Conservation (phyloP, 2,329 filamentous ascomycete genomes). For the Cephalotrichum gorgonifer region DNA sequence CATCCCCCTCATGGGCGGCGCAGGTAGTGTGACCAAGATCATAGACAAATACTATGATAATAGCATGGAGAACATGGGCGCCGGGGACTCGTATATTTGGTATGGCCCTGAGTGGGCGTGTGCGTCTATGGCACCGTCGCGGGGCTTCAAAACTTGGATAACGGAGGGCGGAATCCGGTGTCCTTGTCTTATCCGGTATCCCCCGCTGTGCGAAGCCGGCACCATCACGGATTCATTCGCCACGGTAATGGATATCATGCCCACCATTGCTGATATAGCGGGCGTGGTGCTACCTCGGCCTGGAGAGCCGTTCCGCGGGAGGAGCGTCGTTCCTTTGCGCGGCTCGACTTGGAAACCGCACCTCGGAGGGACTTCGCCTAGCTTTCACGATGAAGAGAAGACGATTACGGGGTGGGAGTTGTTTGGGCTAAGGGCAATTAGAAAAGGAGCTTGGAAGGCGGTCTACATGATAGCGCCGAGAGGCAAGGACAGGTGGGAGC, state of each 20-base stretch:
- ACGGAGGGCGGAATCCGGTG: constrained; percentile 41
- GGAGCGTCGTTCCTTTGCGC: constrained; percentile 38
- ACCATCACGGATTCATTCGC: constrained; percentile 32
- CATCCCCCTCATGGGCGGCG: constrained; percentile 45
- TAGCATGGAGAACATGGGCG: constrained; percentile 41
- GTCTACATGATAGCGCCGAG: constrained; percentile 17
- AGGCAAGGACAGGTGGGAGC: constrained; percentile 19
- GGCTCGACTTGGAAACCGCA: constrained; percentile 19
- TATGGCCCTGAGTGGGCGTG: constrained; percentile 46
- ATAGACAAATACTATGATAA: constrained; percentile 46
- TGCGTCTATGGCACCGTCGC: constrained; percentile 24
- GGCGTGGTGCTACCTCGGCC: constrained; percentile 25
- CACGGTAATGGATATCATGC: constrained; percentile 34
- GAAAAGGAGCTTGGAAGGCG: constrained; percentile 23
- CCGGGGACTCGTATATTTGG: constrained; percentile 47
- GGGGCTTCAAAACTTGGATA: constrained; percentile 18
- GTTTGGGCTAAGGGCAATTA: constrained; percentile 20
- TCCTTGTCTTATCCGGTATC: constrained; percentile 31
- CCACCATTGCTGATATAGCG: constrained; percentile 32
- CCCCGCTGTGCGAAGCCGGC: constrained; percentile 10
- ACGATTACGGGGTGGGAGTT: constrained; percentile 22
- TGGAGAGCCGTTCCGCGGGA: constrained; percentile 27
- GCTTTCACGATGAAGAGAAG: constrained; percentile 25
- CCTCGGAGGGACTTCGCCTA: background rate
- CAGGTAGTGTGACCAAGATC: constrained; percentile 37